Evolutionary conservation across 2,329 filamentous ascomycete genomes (phyloP).

Genomic region (Alternaria brassicae): DNA sequence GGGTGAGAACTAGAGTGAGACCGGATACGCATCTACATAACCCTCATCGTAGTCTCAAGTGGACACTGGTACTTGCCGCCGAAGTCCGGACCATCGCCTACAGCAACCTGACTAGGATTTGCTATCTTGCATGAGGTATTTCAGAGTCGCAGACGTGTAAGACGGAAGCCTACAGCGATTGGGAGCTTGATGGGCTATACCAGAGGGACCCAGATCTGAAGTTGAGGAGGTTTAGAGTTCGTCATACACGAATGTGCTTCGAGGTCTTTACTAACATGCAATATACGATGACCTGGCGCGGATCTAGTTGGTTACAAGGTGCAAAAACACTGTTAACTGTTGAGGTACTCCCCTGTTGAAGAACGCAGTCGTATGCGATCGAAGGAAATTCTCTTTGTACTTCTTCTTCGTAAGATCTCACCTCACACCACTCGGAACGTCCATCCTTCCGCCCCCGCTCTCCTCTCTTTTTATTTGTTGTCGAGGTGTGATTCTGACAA

Average conservation of each 20-base stretch:
- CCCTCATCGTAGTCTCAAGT: not conserved
- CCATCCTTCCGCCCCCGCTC: not conserved
- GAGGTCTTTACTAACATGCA: too few species aligned
- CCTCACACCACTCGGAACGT: not conserved
- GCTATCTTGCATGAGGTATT: not conserved
- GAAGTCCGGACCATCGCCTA: not conserved
- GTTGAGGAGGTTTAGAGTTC: too few species aligned
- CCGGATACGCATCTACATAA: not conserved
- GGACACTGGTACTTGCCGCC: not conserved
- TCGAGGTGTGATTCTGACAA: not conserved
- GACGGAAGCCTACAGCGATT: not conserved
- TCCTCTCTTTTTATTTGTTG: not conserved
- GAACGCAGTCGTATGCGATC: not conserved
- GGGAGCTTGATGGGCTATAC: not conserved
- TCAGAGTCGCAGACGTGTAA: not conserved
- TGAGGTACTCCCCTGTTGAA: not conserved
- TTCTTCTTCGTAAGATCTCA: not conserved
- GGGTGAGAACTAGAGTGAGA: not conserved
- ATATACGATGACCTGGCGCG: not conserved
- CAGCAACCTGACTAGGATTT: not conserved
- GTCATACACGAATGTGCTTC: too few species aligned
- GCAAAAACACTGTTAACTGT: not conserved
- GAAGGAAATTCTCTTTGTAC: not conserved
- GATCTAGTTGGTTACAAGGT: not conserved
- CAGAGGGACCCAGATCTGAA: too few species aligned